Evolutionary conservation across 2,329 filamentous ascomycete genomes (phyloP), one percentile per base, ranked within the genome.

Genomic region (Tolypocladium sp.): DNA sequence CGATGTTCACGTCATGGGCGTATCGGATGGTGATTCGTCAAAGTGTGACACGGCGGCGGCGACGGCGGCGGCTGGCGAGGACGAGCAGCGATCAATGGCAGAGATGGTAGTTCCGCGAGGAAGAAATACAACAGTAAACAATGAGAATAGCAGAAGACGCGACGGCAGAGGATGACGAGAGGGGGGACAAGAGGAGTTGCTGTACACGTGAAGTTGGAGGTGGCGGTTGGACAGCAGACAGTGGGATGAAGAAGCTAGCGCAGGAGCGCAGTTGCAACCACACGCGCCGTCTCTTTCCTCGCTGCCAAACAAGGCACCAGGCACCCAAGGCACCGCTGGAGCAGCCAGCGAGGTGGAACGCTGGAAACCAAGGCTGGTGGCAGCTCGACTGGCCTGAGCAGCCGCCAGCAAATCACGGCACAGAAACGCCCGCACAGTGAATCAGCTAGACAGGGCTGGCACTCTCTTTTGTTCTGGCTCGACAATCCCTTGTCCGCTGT

Each of bases 1-100:
- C 56, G 60, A 49, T 54, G 53, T 37, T 60, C 59, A 58, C 59
- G 56, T 17, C 59, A 60, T 58, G 59, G 44, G 41, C n/a, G 44
- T 55, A 27, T 13, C 30, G 27, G 13, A 22, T 0, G 35, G 33
- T 25, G 22, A 15, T 13, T 30, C 41, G 41, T 46, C 55, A 17
- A 35, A 25, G 41, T 17, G 41, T 10, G 55, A 56, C 42, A 35
- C 41, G 52, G 37, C n/a, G 42, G 22, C 25, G 46, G 30, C 25
- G 46, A 25, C 44, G 42, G 25, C 46, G 15, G 46, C 13, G 4
- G 46, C 46, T n/a, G 27, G 27, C 49, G 49, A 53, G 46, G 51
- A 42, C 40, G 59, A 51, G 56, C 25, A 20, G 49, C 30, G 20
- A 52, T 3, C 5, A n/a, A n/a, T 3, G 25, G 27, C 17, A 9